Evolutionary conservation across 495 filamentous ascomycete genomes (phyloP).

Genomic region (Lichenothelia convexa): DNA sequence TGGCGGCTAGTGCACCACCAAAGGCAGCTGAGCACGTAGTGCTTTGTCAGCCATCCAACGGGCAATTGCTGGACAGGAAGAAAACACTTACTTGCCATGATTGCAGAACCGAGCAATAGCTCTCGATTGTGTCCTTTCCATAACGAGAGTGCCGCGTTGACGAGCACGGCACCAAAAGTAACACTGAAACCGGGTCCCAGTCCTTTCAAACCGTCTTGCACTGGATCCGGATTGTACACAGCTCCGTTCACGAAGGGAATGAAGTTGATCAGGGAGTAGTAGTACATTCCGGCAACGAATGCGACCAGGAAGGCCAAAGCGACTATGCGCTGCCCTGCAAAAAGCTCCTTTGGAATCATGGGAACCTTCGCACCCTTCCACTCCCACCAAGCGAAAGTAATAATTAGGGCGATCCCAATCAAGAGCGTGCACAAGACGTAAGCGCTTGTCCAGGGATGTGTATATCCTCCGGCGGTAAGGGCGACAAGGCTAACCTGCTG

Average conservation of each 20-base stretch:
- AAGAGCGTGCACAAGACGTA: constrained; percentile 7
- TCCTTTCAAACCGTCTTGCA: constrained; percentile 16
- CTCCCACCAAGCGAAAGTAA: constrained; percentile 7
- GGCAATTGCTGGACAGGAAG: too few species aligned
- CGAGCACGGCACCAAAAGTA: too few species aligned
- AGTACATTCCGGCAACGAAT: constrained; percentile 18
- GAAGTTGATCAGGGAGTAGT: constrained; percentile 16
- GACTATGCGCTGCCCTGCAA: constrained; percentile 16
- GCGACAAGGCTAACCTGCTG: too few species aligned
- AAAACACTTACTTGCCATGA: too few species aligned
- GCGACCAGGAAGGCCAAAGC: constrained; percentile 14
- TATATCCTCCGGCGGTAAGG: too few species aligned
- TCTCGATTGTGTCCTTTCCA: too few species aligned
- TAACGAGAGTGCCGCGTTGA: too few species aligned
- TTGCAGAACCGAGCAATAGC: too few species aligned
- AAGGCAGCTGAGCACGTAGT: too few species aligned
- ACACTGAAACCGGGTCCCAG: constrained; percentile 12
- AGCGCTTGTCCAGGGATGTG: too few species aligned
- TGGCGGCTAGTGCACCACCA: constrained; percentile 10
- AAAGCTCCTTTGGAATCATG: constrained; percentile 10
- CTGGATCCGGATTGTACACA: constrained; percentile 14
- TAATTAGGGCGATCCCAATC: constrained; percentile 6
- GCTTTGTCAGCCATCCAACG: too few species aligned
- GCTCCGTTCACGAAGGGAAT: constrained; percentile 10
- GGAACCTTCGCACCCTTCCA: constrained; percentile 6